Base-by-base conservation (phyloP, 2,329 filamentous ascomycete genomes). In the Pezicula neosporulosa region DNA sequence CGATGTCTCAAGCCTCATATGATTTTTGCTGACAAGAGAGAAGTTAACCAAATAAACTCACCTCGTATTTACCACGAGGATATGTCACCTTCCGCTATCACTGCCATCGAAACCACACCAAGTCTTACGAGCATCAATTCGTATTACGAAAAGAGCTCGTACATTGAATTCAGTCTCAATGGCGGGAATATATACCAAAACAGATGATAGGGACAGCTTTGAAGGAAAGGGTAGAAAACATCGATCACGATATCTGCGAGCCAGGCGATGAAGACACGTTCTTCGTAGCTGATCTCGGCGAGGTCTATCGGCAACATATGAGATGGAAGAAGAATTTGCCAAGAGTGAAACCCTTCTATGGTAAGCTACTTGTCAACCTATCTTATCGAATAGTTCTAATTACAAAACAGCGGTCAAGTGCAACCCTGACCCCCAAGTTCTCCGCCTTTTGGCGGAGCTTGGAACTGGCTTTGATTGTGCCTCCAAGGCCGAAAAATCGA, bases 401-500 rank as follows among this genome's bases (percentile, higher is more conserved):
- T 18, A 37, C 52, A 44, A 33, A 38, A 54, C 61, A 93, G 93
- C 93, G 62, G 93, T 99, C 78, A 99, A 99, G 77, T 99, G 94
- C 77, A 99, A 99, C 80, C 92, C 93, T 27, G 93, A 99, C 73
- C 83, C 86, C 45, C 86, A 89, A 73, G 86, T 99, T 57, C 80
- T 99, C 60, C 86, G 87, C 67, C 87, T 99, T 60, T 85, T 99
- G 65, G 85, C 90, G 56, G 85, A 84, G 61, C 81, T 99, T 59
- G 94, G 93, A 66, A 92, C 90, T 59, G 94, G 94, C 65, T 99
- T 99, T 70, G 94, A 99, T 74, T 99, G 94, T 73, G 94, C 94
- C 57, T 97, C 93, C 72, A 97, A 97, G 82, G 81, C 86, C 59
- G 94, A 99, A 76, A 97, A 76, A 97, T 99, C 63, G 92, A 99